Conservation (phyloP, 1,284 basidiomycete species). For the Sphaerobolus stellatus region DNA sequence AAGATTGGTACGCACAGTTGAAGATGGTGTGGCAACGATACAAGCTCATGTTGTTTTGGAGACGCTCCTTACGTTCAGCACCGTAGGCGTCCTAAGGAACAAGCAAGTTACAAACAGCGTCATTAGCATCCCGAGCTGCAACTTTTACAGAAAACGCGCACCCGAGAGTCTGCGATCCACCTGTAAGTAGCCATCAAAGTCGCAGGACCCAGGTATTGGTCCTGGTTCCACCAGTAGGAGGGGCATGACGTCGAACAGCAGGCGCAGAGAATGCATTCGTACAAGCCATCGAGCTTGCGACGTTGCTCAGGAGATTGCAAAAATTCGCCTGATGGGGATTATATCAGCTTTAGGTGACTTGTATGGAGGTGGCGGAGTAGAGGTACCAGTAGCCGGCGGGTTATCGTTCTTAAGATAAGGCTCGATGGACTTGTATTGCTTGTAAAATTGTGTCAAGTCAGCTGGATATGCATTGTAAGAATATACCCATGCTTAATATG, state of each 20-base stretch:
- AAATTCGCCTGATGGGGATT: slow-evolving; percentile 56
- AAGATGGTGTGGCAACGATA: slow-evolving; percentile 96
- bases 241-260: slow-evolving; percentile 98
- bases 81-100: slow-evolving; percentile 69
- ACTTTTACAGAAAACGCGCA: slow-evolving; percentile 38
- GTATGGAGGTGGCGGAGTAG: background rate
- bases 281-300: slow-evolving; percentile 95
- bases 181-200: slow-evolving; percentile 94
- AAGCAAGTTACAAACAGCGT: slow-evolving; percentile 1
- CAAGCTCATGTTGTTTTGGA: slow-evolving; percentile 94
- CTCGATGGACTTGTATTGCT: slow-evolving; percentile 99
- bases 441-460: slow-evolving; percentile 90
- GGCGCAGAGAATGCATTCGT: slow-evolving; percentile 93
- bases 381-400: slow-evolving; percentile 64
- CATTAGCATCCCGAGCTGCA: background rate
- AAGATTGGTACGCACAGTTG: slow-evolving; percentile 63
- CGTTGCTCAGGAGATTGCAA: slow-evolving; percentile 91
- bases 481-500: background rate
- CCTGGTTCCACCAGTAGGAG: slow-evolving; percentile 99
- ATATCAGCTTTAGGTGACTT: too few species aligned
- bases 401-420: slow-evolving; percentile 93
- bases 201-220: slow-evolving; percentile 96
- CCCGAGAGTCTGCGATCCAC: slow-evolving; percentile 97
- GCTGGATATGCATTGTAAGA: slow-evolving; percentile 22
- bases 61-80: slow-evolving; percentile 82